phyloP scores from a whole-genome alignment of 495 filamentous ascomycete genomes.

The Annulohypoxylon bovei region DNA sequence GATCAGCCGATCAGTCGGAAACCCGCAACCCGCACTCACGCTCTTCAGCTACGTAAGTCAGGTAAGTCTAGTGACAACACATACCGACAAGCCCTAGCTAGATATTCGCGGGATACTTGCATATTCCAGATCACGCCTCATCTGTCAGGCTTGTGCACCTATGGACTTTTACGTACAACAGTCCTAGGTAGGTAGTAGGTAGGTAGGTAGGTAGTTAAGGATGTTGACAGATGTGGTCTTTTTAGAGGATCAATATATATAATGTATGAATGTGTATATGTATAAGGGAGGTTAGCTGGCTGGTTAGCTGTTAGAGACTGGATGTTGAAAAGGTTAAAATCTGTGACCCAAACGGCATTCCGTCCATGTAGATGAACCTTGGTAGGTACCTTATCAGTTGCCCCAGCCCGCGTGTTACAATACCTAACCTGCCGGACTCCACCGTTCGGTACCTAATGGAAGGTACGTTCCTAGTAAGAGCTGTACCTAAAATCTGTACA shows the following conservation, averaged over 20 bases:
- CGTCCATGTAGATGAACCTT: background rate
- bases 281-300: too few species aligned
- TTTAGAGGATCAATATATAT: background rate
- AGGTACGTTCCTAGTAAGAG: background rate
- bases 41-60: conserved; percentile 26
- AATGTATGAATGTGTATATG: background rate
- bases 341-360: background rate
- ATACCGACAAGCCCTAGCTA: conserved; percentile 11
- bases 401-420: background rate
- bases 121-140: conserved; percentile 12
- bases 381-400: background rate
- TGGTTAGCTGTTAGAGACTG: background rate
- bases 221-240: background rate
- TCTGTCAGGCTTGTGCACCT: background rate
- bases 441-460: background rate
- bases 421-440: background rate
- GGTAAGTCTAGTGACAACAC: conserved; percentile 28
- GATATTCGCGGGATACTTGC: conserved; percentile 4
- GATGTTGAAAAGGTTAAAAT: conserved; percentile 18
- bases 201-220: too few species aligned
- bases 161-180: conserved; percentile 1
- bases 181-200: too few species aligned
- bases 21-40: conserved; percentile 4
- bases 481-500: background rate
- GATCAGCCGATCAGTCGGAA: conserved; percentile 35